Base-by-base conservation (phyloP, 345 rosid genomes). In the Euclidium syriacum region DNA sequence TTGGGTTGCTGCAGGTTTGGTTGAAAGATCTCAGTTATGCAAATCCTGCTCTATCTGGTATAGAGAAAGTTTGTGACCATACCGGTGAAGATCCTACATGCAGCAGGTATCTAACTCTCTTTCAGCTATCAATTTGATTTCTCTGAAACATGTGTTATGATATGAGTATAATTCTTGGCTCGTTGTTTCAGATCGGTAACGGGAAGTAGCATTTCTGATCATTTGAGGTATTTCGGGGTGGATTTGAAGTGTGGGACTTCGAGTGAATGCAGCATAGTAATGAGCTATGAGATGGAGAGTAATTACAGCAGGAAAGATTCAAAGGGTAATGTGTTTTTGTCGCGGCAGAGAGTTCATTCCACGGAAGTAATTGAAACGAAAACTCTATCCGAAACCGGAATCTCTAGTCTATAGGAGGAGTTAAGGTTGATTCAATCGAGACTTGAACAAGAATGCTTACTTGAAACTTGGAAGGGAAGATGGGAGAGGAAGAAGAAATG, bases 11-110 rank as follows among this genome's bases (percentile, higher is more conserved):
- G 33, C 59, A 71, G 70, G 70, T 64, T 32, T 71, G 75, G 75
- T 44, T 71, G 15, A 71, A 24, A 56, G 65, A 57, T 2, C 11
- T 56, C 59, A 20, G 48, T 47, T 63, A 9, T 18, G 19, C 47
- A 1, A 55, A 25, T 26, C 20, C 49, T n/a, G 47, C 49, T 23
- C 50, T 81, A 62, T 73, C 77, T 71, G 22, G 32, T 23, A 74
- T 77, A 7, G 97, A 92, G 80, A 80, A 77, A 70, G 61, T 81
- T 58, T 89, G 98, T 53, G 98, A 92, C 77, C 72, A 62, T 61
- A 81, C 85, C 2, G 91, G 97, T 41, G 97, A 92, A 74, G 91
- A 92, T 69, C 87, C 87, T 8, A 16, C 67, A 25, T 85, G 98
- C 69, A 82, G 98, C 79, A 80, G 94, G 95, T 75, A 72, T 70